Evolutionary conservation across 2,329 filamentous ascomycete genomes (phyloP).

Genomic region (Aphanocladium album): DNA sequence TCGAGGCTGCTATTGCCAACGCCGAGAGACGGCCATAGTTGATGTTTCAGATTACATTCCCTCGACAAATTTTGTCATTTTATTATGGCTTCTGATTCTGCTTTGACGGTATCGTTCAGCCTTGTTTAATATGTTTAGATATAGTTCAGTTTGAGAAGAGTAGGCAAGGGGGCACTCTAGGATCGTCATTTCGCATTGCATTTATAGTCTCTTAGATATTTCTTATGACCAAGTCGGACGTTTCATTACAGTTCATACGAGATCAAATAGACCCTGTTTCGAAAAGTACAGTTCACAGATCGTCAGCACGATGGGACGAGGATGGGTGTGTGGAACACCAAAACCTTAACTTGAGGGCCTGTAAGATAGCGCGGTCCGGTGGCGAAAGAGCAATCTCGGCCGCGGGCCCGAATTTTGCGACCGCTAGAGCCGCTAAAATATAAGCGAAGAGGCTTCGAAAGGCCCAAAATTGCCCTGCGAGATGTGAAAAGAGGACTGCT

Average conservation of each 20-base stretch:
- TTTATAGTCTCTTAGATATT: not conserved
- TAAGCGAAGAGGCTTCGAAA: not conserved
- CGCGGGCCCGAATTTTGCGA: not conserved
- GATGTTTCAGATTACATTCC: not conserved
- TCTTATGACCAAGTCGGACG: not conserved
- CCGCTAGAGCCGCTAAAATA: not conserved
- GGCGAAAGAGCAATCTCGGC: not conserved
- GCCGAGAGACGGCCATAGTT: constrained; percentile 19
- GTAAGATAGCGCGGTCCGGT: not conserved
- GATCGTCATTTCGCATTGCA: not conserved
- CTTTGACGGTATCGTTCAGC: not conserved
- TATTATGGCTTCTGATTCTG: not conserved
- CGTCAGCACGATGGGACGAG: too few relatives aligned
- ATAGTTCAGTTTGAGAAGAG: not conserved
- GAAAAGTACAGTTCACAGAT: too few relatives aligned
- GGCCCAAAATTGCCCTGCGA: too few relatives aligned
- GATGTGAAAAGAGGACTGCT: too few relatives aligned
- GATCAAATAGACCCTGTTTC: not conserved
- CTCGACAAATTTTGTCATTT: not conserved
- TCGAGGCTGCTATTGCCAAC: constrained; percentile 39
- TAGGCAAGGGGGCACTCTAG: constrained; percentile 11
- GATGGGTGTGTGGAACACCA: not conserved
- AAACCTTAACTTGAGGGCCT: not conserved
- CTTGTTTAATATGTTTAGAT: not conserved
- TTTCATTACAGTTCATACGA: not conserved